These are phyloP conservation scores for Neurospora sp. DNA, from an alignment of 495 filamentous ascomycete species.

Conservation along the genomic window DNA sequence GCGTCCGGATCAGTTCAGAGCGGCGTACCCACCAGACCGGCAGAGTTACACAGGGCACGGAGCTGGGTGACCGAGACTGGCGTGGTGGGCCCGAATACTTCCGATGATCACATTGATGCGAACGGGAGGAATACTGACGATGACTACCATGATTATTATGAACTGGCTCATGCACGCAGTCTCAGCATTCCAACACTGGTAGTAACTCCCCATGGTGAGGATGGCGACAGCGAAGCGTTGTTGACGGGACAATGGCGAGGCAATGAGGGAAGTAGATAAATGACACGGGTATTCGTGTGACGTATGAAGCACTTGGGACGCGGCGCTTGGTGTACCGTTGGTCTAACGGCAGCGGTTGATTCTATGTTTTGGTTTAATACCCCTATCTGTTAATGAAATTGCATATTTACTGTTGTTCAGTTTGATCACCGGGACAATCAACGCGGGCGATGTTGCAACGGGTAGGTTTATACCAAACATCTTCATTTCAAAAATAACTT, in stretches of 20 bases:
- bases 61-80: conserved; percentile 19
- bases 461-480: neutral
- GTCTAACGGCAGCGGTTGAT: neutral
- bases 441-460: neutral
- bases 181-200: conserved; percentile 8
- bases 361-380: neutral
- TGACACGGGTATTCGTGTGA: neutral
- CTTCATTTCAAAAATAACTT: too few relatives aligned
- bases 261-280: neutral
- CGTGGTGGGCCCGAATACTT: neutral
- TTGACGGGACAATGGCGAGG: neutral
- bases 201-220: conserved; percentile 3
- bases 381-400: neutral
- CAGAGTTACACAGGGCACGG: conserved; percentile 4
- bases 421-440: neutral
- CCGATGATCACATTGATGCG: neutral
- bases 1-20: conserved; percentile 16
- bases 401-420: neutral
- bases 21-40: conserved; percentile 3
- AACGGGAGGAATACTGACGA: conserved; percentile 4
- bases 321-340: neutral
- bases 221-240: conserved; percentile 11
- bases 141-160: conserved; percentile 1
- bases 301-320: neutral
- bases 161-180: neutral